Percentiles rank a stretch among this genome's conserved stretches.
These are phyloP conservation scores for Leccinum barrowsii DNA, from an alignment of 768 basidiomycete species.

Conservation along the genomic window DNA sequence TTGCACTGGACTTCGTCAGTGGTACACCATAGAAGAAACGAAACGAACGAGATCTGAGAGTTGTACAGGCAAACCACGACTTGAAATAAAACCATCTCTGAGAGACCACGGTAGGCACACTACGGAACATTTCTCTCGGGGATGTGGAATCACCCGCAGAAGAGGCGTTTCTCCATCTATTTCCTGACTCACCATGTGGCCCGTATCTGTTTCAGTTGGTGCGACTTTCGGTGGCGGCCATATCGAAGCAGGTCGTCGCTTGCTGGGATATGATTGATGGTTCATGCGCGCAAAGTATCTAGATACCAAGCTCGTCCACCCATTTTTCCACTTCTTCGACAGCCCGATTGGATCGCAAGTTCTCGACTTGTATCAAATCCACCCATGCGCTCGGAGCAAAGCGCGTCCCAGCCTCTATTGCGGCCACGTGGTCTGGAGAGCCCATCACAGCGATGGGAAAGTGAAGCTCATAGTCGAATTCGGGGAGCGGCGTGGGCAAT, in stretches of 20 bases:
- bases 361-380: conserved; percentile 34
- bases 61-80: neutral
- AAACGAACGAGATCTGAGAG: neutral
- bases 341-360: conserved; percentile 36
- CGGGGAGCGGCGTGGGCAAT: conserved; percentile 38
- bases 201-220: neutral
- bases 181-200: neutral
- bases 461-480: conserved; percentile 59
- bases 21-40: neutral
- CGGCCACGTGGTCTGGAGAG: conserved; percentile 30
- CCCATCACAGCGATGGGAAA: conserved; percentile 59
- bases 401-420: conserved; percentile 37
- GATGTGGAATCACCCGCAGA: neutral
- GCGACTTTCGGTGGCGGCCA: neutral
- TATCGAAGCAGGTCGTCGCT: neutral
- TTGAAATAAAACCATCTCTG: neutral
- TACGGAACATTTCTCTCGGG: neutral
- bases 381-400: conserved; percentile 40
- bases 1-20: neutral
- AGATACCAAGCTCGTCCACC: conserved; percentile 56
- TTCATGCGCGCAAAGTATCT: conserved; percentile 9
- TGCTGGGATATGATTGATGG: neutral
- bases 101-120: neutral
- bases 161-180: neutral
- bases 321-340: conserved; percentile 45